These are phyloP conservation scores for Amauroascus niger DNA, from an alignment of 2,329 filamentous ascomycete genomes.

Conservation along the genomic window DNA sequence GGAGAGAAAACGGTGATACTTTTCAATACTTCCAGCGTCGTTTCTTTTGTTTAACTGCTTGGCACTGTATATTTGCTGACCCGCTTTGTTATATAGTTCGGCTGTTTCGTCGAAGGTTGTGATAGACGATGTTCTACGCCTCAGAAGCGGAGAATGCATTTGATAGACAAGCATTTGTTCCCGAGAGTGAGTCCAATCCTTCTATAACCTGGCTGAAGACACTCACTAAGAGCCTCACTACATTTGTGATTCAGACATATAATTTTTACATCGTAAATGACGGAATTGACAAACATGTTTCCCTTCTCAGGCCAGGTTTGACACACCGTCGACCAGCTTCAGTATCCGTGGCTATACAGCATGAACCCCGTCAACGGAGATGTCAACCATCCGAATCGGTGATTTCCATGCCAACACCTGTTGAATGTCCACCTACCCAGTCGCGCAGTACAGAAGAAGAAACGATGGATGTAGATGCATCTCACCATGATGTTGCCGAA, in stretches of 20 bases:
- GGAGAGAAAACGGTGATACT: slow-evolving; percentile 68
- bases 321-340: slow-evolving; percentile 30
- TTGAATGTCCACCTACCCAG: background rate
- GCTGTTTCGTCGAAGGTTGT: slow-evolving; percentile 83
- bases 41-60: background rate
- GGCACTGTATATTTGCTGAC: background rate
- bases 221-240: background rate
- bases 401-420: background rate
- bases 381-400: slow-evolving; percentile 24
- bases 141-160: slow-evolving; percentile 74
- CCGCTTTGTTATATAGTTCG: slow-evolving; percentile 47
- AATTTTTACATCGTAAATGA: slow-evolving; percentile 80
- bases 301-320: slow-evolving; percentile 53
- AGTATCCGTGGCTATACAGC: slow-evolving; percentile 27
- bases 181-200: slow-evolving; percentile 46
- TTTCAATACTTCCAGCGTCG: background rate
- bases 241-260: slow-evolving; percentile 49
- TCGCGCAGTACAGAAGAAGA: background rate
- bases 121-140: slow-evolving; percentile 73
- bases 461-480: background rate
- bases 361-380: slow-evolving; percentile 28
- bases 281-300: slow-evolving; percentile 76
- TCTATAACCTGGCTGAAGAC: background rate
- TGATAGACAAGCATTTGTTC: slow-evolving; percentile 91
- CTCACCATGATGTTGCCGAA: slow-evolving; percentile 27